These are phyloP conservation scores for Thamnidium elegans DNA, from an alignment of 192 early-diverging fungal species.

Conservation along the genomic window DNA sequence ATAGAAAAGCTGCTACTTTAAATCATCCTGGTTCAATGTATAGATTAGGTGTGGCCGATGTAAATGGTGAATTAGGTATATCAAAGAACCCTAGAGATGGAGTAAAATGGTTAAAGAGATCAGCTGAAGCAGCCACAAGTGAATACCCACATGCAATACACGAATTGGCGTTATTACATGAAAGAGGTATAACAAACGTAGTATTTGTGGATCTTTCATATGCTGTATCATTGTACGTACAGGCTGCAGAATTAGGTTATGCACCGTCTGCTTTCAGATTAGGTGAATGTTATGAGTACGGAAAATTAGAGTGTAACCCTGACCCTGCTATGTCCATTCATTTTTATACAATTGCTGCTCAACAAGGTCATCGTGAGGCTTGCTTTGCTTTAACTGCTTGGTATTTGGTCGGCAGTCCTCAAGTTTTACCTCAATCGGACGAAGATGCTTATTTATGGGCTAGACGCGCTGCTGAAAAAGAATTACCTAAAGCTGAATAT, in stretches of 20 bases:
- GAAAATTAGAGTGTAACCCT: slow-evolving; percentile 51
- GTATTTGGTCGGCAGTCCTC: slow-evolving; percentile 61
- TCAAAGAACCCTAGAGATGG: slow-evolving; percentile 55
- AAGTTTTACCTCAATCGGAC: slow-evolving; percentile 58
- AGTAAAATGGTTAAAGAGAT: slow-evolving; percentile 59
- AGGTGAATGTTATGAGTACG: slow-evolving; percentile 65
- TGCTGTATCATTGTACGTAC: slow-evolving; percentile 56
- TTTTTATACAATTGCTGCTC: slow-evolving; percentile 62
- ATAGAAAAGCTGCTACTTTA: slow-evolving; percentile 62
- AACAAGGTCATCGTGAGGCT: slow-evolving; percentile 61
- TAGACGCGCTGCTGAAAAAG: slow-evolving; percentile 54
- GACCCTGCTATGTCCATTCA: slow-evolving; percentile 55
- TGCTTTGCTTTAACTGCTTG: slow-evolving; percentile 63
- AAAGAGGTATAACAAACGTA: slow-evolving; percentile 55
- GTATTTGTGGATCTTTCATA: slow-evolving; percentile 63
- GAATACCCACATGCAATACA: slow-evolving; percentile 62
- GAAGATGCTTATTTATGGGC: slow-evolving; percentile 63
- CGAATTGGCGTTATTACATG: slow-evolving; percentile 57
- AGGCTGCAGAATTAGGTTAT: slow-evolving; percentile 65
- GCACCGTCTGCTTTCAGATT: slow-evolving; percentile 59
- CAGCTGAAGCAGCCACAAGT: slow-evolving; percentile 53
- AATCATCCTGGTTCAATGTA: slow-evolving; percentile 69
- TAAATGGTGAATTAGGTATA: slow-evolving; percentile 59
- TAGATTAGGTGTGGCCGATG: slow-evolving; percentile 56
- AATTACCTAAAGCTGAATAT: slow-evolving; percentile 59